A percentile compares a stretch with the other conserved stretches of the same genome.
phyloP scores from a whole-genome alignment of 1,284 basidiomycete genomes.

The Puccinia coronata region DNA sequence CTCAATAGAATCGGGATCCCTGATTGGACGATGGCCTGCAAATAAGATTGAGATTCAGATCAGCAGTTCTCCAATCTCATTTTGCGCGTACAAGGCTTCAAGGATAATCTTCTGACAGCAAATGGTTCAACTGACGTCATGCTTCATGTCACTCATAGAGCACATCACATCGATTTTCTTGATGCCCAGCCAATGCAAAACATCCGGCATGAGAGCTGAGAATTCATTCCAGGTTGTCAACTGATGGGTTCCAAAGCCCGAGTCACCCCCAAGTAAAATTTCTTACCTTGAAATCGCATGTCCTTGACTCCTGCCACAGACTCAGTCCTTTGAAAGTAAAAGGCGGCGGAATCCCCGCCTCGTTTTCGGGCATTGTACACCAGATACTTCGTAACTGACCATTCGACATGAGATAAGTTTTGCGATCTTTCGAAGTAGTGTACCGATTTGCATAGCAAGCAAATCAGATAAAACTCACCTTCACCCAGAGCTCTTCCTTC shows the following conservation, averaged over 20 bases:
- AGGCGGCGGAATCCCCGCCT: constrained; percentile 84
- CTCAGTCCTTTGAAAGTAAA: constrained; percentile 92
- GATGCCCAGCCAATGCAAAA: constrained; percentile 71
- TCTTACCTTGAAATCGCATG: constrained; percentile 76
- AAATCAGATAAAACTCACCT: constrained; percentile 57
- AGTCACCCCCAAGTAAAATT: background rate
- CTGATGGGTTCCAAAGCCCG: background rate
- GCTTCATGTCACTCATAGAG: constrained; percentile 83
- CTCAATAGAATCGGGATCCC: constrained; percentile 80
- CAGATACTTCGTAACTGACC: constrained; percentile 68
- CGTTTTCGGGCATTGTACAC: constrained; percentile 95
- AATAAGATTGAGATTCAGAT: background rate
- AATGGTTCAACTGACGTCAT: constrained; percentile 53
- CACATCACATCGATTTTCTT: constrained; percentile 78
- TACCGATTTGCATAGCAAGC: constrained; percentile 51
- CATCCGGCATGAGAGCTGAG: constrained; percentile 84
- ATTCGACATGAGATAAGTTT: background rate
- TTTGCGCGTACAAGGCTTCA: background rate
- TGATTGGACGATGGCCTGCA: constrained; percentile 70
- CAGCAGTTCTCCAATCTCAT: background rate
- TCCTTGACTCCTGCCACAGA: constrained; percentile 92
- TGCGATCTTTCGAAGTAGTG: constrained; percentile 51
- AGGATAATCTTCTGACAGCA: background rate
- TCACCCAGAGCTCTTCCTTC: constrained; percentile 89
- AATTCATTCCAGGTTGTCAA: background rate